Percentiles rank a stretch among this genome's conserved stretches.
These are phyloP conservation scores for Lachancea sp. DNA, from an alignment of 805 yeast genomes.

Conservation along the genomic window DNA sequence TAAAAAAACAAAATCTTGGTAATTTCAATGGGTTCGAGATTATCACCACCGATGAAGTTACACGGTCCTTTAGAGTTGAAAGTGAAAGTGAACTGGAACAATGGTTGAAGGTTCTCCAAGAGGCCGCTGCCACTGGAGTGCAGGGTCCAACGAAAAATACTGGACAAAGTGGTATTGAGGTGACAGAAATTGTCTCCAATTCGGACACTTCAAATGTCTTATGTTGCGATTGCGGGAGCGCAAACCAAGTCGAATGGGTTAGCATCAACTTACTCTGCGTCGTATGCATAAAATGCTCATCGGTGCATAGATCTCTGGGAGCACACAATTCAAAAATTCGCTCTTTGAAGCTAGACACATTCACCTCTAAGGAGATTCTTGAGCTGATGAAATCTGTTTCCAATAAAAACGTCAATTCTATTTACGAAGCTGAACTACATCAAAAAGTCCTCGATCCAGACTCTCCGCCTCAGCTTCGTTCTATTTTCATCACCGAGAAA, in stretches of 20 bases:
- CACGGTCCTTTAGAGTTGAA: constrained; percentile 63
- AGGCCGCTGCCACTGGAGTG: neutral
- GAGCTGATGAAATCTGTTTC: constrained; percentile 48
- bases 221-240: constrained; percentile 77
- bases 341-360: constrained; percentile 69
- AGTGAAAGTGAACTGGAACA: constrained; percentile 56
- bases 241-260: constrained; percentile 74
- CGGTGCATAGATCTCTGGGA: constrained; percentile 83
- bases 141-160: neutral
- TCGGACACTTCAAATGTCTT: constrained; percentile 47
- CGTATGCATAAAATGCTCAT: constrained; percentile 79
- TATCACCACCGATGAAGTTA: constrained; percentile 57
- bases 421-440: constrained; percentile 46
- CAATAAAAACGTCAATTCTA: constrained; percentile 50
- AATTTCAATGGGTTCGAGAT: constrained; percentile 53
- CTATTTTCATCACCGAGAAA: constrained; percentile 57
- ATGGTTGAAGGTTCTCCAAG: constrained; percentile 35
- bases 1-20: constrained; percentile 34
- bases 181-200: constrained; percentile 21
- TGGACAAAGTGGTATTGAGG: constrained; percentile 1
- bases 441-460: constrained; percentile 29
- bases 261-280: constrained; percentile 67
- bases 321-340: constrained; percentile 72
- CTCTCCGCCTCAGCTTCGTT: constrained; percentile 42
- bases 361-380: constrained; percentile 51